These are phyloP conservation scores for Fraxinus americana DNA, from an alignment of 257 asterid species.

Conservation along the genomic window DNA sequence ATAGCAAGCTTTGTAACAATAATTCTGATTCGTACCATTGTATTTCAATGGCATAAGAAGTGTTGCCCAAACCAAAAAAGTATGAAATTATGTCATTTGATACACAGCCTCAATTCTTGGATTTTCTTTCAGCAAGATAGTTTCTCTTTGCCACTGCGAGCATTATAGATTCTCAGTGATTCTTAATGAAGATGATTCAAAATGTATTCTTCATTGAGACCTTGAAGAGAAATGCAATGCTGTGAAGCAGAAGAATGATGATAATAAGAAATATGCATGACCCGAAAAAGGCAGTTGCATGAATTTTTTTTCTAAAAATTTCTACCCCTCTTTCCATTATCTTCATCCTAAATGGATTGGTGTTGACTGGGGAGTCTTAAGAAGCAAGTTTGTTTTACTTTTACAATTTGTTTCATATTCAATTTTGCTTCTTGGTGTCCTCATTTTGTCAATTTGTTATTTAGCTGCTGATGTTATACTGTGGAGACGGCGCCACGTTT, in stretches of 20 bases:
- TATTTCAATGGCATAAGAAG: neutral
- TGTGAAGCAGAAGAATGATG: conserved; percentile 8
- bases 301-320: neutral
- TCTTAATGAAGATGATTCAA: conserved; percentile 2
- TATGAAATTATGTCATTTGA: neutral
- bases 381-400: conserved; percentile 14
- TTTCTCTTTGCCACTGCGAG: conserved; percentile 2
- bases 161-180: conserved; percentile 12
- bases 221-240: conserved; percentile 14
- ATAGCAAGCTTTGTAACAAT: neutral
- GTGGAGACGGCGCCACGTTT: conserved; percentile 72
- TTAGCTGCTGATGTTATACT: conserved; percentile 84
- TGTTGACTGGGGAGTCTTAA: conserved; percentile 17
- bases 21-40: neutral
- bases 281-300: neutral
- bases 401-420: neutral
- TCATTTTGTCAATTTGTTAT: conserved; percentile 28
- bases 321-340: conserved; percentile 5
- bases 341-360: conserved; percentile 12
- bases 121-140: conserved; percentile 3
- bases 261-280: neutral
- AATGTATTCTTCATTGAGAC: conserved; percentile 7
- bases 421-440: conserved; percentile 27
- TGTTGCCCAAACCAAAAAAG: neutral
- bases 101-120: conserved; percentile 8